These are phyloP conservation scores for Oryza glaberrima DNA, from an alignment of 176 grass and related monocot species.

Conservation along the genomic window DNA sequence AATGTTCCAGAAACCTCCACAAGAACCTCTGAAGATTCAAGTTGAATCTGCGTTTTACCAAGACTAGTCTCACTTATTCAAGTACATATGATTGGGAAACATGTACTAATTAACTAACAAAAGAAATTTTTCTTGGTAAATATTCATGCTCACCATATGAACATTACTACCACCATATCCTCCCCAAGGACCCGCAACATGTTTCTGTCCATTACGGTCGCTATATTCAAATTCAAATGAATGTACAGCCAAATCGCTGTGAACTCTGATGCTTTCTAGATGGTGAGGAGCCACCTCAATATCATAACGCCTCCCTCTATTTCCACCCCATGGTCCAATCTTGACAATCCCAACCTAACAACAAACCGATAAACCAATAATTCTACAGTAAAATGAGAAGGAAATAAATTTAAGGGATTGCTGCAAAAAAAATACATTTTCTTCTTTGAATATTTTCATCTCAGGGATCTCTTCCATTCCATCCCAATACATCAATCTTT, in stretches of 20 bases:
- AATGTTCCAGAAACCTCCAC: constrained; percentile 15
- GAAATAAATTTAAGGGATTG: too few species aligned
- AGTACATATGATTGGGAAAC: too few species aligned
- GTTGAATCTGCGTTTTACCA: too few species aligned
- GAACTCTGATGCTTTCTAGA: constrained; percentile 11
- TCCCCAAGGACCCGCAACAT: too few species aligned
- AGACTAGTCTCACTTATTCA: too few species aligned
- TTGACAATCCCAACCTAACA: background rate
- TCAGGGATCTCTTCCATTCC: background rate
- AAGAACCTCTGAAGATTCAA: constrained; percentile 6
- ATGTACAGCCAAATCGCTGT: background rate
- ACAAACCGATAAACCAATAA: background rate
- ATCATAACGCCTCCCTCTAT: background rate
- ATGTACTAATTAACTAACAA: too few species aligned
- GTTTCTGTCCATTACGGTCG: too few species aligned
- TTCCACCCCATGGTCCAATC: constrained; percentile 38
- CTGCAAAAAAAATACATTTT: background rate
- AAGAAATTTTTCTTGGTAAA: too few species aligned
- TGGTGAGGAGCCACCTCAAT: background rate
- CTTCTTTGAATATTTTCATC: background rate
- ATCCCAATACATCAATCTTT: background rate
- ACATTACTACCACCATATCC: too few species aligned
- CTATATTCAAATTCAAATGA: too few species aligned
- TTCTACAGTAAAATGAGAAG: background rate
- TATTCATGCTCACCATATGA: too few species aligned